Evolutionary conservation across 148 eudicot species (phyloP), one percentile per base, ranked within the genome.

Genomic region (Diospyros kaki): DNA sequence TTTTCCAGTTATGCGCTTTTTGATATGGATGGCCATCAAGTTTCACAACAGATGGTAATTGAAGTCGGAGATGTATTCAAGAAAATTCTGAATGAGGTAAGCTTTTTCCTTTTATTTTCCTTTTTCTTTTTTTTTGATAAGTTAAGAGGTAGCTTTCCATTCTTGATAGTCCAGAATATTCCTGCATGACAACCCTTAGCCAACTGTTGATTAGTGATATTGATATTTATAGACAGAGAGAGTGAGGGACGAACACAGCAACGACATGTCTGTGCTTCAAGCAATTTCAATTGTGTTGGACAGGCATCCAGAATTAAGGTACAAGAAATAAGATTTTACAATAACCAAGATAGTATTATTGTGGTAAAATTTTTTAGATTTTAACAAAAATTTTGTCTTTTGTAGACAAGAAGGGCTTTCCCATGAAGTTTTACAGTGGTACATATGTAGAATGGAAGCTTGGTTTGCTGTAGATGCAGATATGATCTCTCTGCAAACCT

Each of bases 401-500:
- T 73, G 69, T 72, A 96, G 99, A 79, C 98, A 89, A 85, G 91
- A 86, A 86, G 99, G 99, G 73, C 87, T 91, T 68, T 91, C 94
- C 42, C 84, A 87, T 73, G 97, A 96, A 88, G 97, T 96, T 64
- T 73, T 96, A 66, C 94, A 96, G 66, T 96, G 99, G 99, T 96
- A 83, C 86, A 71, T 96, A 66, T 96, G 99, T 82, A 80, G 99
- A 85, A 83, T 96, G 95, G 99, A 96, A 77, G 99, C 99, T 64
- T 96, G 99, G 99, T 96, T 96, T 83, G 97, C 99, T 82, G 99
- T 94, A 69, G 99, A 96, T 81, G 94, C 94, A 43, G 97, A 93
- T 82, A 93, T 88, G 97, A 93, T 96, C 78, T 96, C 99, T 42
- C 82, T 96, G 80, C 93, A 89, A 77, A 91, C 84, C 65, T 96